These are phyloP conservation scores for Boechera stricta DNA, from an alignment of 345 rosid genomes.

Conservation along the genomic window DNA sequence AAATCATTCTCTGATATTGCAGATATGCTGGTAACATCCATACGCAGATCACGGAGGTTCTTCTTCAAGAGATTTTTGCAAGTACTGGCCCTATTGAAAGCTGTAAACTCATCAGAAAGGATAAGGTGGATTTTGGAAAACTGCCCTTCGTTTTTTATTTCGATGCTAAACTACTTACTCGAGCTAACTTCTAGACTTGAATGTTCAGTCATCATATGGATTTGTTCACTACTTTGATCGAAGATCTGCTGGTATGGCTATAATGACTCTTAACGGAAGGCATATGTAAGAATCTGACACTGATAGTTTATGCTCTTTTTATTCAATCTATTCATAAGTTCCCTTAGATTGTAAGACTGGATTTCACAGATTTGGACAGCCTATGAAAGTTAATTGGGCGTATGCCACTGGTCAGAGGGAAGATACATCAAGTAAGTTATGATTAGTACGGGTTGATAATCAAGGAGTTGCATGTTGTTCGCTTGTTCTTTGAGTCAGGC, in stretches of 20 bases:
- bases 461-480: neutral
- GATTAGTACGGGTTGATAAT: neutral
- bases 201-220: constrained; percentile 82
- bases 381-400: constrained; percentile 98
- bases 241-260: constrained; percentile 83
- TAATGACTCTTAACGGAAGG: constrained; percentile 81
- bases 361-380: constrained; percentile 84
- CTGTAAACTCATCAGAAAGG: constrained; percentile 92
- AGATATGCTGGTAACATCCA: constrained; percentile 96
- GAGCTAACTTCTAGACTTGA: neutral
- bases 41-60: constrained; percentile 83
- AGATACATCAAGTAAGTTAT: constrained; percentile 82
- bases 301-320: neutral
- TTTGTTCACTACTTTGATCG: constrained; percentile 94
- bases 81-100: constrained; percentile 87
- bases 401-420: constrained; percentile 97
- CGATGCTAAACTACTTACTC: neutral
- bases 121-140: constrained; percentile 58
- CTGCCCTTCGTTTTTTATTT: neutral
- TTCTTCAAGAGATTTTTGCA: constrained; percentile 92
- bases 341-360: constrained; percentile 17
- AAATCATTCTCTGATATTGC: constrained; percentile 50
- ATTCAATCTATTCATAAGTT: neutral
- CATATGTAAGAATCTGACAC: constrained; percentile 63
- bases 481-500: neutral